Conservation (phyloP, 2,329 filamentous ascomycete genomes). For the Furcasterigmium sp. region DNA sequence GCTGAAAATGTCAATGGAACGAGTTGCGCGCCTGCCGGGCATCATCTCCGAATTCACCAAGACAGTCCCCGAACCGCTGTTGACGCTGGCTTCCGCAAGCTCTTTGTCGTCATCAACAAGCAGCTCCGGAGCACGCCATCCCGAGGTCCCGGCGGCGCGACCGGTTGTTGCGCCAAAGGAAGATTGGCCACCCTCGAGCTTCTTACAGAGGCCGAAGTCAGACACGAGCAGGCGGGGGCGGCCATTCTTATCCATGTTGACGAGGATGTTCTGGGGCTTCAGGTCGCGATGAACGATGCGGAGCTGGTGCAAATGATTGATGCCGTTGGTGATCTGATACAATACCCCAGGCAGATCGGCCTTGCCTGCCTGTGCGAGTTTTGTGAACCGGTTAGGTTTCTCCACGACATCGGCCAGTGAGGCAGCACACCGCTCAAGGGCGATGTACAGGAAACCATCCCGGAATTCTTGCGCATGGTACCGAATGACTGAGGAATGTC, state of each 20-base stretch:
- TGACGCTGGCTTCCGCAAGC: constrained; percentile 46
- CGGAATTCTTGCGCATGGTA: constrained; percentile 92
- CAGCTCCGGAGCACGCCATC: constrained; percentile 94
- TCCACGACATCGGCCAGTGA: constrained; percentile 90
- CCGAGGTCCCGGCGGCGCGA: constrained; percentile 86
- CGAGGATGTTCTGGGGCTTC: constrained; percentile 96
- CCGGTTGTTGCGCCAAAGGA: constrained; percentile 93
- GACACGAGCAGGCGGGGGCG: constrained; percentile 87
- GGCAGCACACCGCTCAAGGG: constrained; percentile 87
- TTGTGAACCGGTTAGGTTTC: constrained; percentile 60
- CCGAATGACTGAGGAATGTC: constrained; percentile 64
- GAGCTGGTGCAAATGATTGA: constrained; percentile 83
- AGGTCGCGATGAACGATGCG: constrained; percentile 96
- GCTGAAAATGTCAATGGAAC: constrained; percentile 96
- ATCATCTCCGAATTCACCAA: constrained; percentile 52
- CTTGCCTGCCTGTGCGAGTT: constrained; percentile 67
- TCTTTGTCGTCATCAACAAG: constrained; percentile 62
- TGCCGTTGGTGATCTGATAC: constrained; percentile 83
- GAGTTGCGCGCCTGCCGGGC: constrained; percentile 75
- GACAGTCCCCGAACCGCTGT: constrained; percentile 57
- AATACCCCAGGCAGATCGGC: constrained; percentile 74
- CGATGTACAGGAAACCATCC: constrained; percentile 91
- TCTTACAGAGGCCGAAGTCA: constrained; percentile 97
- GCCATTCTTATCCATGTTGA: constrained; percentile 65
- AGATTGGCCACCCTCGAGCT: constrained; percentile 87